phyloP scores from a whole-genome alignment of 176 grass and related monocot species.

The Triticum urartu region DNA sequence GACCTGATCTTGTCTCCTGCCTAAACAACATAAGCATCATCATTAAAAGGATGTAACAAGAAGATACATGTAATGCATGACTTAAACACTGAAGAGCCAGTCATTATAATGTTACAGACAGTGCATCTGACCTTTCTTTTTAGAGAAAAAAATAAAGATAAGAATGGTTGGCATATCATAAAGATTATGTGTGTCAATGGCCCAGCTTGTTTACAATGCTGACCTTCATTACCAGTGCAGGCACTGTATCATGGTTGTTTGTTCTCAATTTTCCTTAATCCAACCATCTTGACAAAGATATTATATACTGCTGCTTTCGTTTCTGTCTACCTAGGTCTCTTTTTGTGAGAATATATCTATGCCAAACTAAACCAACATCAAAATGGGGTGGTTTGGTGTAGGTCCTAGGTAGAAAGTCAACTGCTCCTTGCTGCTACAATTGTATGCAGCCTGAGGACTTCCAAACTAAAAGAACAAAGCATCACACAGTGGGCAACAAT shows the following conservation, averaged over 20 bases:
- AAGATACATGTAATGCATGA: background rate
- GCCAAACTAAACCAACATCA: background rate
- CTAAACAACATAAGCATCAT: conserved; percentile 32
- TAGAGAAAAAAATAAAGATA: background rate
- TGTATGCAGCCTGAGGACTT: background rate
- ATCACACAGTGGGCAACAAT: background rate
- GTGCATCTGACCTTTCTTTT: background rate
- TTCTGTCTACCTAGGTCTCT: background rate
- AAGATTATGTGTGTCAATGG: background rate
- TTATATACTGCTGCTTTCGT: background rate
- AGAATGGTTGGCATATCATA: background rate
- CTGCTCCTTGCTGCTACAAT: background rate
- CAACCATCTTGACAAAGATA: background rate
- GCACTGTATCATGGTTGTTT: background rate
- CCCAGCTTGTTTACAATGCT: background rate
- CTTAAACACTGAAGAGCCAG: background rate
- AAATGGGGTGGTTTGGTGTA: background rate
- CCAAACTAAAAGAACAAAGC: background rate
- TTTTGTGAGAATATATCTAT: background rate
- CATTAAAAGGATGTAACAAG: background rate
- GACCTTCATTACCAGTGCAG: background rate
- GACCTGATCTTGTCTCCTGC: conserved; percentile 53
- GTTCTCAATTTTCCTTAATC: background rate
- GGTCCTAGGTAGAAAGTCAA: background rate
- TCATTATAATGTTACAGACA: background rate